phyloP scores from a whole-genome alignment of 805 yeast genomes.

The Scheffersomyces stipitis region DNA sequence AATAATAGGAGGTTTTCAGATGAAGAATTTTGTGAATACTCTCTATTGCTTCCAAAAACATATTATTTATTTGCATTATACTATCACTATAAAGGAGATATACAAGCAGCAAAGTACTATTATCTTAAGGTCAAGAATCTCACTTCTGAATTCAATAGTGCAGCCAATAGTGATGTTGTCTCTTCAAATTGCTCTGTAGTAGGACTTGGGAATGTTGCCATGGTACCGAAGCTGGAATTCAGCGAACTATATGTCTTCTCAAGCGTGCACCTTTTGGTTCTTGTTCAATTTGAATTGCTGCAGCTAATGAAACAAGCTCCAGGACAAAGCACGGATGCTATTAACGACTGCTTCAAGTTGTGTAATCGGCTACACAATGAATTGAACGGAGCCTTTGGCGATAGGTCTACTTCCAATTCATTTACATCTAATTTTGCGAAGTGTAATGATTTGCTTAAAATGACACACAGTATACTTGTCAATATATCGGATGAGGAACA shows the following conservation, averaged over 20 bases:
- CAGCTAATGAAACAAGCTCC: slow-evolving; percentile 1
- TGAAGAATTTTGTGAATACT: slow-evolving; percentile 38
- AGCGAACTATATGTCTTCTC: slow-evolving; percentile 31
- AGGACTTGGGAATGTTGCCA: background rate
- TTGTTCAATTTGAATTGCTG: slow-evolving; percentile 23
- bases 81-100: slow-evolving; percentile 37
- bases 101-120: slow-evolving; percentile 38
- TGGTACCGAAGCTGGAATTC: slow-evolving; percentile 6
- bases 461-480: slow-evolving; percentile 16
- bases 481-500: slow-evolving; percentile 6
- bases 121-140: slow-evolving; percentile 32
- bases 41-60: slow-evolving; percentile 34
- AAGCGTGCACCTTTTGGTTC: slow-evolving; percentile 25
- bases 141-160: background rate
- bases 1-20: slow-evolving; percentile 35
- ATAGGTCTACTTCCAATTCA: slow-evolving; percentile 13
- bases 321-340: slow-evolving; percentile 1
- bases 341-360: slow-evolving; percentile 9
- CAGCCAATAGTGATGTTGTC: too few species aligned
- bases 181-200: background rate
- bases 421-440: slow-evolving; percentile 16
- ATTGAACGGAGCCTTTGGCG: slow-evolving; percentile 13
- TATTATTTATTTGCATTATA: slow-evolving; percentile 41
- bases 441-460: slow-evolving; percentile 10
- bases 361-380: slow-evolving; percentile 13